These are phyloP conservation scores for Dysphania ambrosioides DNA, from an alignment of 148 eudicot species.

Conservation along the genomic window DNA sequence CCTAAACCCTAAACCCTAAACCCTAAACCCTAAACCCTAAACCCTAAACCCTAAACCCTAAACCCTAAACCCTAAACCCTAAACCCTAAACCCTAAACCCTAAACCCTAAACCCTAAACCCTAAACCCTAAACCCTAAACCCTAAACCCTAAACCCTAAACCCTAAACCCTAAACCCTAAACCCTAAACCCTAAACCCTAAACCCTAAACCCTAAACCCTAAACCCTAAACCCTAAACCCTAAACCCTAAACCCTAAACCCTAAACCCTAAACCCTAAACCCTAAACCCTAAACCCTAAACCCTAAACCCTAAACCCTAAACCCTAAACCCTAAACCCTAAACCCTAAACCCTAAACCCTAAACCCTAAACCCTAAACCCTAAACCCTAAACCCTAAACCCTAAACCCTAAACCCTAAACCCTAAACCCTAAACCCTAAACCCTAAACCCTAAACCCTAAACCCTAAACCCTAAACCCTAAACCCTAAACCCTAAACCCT, in stretches of 20 bases:
- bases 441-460: background rate
- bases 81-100: constrained; percentile 12
- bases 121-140: background rate
- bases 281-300: background rate
- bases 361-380: background rate
- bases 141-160: background rate
- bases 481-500: background rate
- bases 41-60: constrained; percentile 40
- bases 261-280: background rate
- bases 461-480: background rate
- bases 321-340: background rate
- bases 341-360: background rate
- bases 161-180: background rate
- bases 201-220: background rate
- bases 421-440: background rate
- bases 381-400: background rate
- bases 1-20: constrained; percentile 34
- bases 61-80: constrained; percentile 39
- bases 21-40: constrained; percentile 38
- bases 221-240: background rate
- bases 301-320: background rate
- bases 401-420: background rate
- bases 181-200: background rate
- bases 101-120: background rate
- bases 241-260: background rate